These are phyloP conservation scores for Neurospora sp. DNA, from an alignment of 495 filamentous ascomycete species.

Conservation along the genomic window DNA sequence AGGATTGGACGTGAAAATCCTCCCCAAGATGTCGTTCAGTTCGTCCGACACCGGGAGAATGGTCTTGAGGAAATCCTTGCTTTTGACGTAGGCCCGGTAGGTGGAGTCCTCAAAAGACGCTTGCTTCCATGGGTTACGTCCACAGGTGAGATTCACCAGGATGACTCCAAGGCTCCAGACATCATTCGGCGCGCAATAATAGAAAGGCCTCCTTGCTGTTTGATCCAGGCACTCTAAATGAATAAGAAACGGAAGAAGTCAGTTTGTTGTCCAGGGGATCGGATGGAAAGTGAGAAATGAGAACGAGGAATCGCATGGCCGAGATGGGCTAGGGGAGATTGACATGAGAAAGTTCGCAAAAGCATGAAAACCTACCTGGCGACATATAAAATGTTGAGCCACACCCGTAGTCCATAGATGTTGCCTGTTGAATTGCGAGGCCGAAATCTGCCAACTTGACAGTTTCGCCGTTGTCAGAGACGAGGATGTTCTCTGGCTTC, in stretches of 20 bases:
- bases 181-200: slow-evolving; percentile 90
- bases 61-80: slow-evolving; percentile 78
- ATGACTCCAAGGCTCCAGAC: slow-evolving; percentile 97
- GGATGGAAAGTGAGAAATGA: slow-evolving; percentile 3
- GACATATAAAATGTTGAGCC: slow-evolving; percentile 99
- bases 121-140: slow-evolving; percentile 97
- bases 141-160: slow-evolving; percentile 93
- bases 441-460: slow-evolving; percentile 98
- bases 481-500: slow-evolving; percentile 97
- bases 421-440: slow-evolving; percentile 70
- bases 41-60: slow-evolving; percentile 89
- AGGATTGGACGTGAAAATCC: slow-evolving; percentile 86
- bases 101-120: slow-evolving; percentile 90
- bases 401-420: slow-evolving; percentile 89
- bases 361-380: slow-evolving; percentile 59
- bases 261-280: slow-evolving; percentile 12
- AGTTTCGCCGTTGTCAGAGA: slow-evolving; percentile 74
- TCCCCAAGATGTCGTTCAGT: slow-evolving; percentile 76
- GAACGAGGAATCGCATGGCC: neutral
- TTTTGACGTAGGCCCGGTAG: slow-evolving; percentile 83
- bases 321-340: neutral
- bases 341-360: slow-evolving; percentile 3
- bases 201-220: slow-evolving; percentile 69
- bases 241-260: slow-evolving; percentile 16
- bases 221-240: slow-evolving; percentile 83